Evolutionary conservation across 2,329 filamentous ascomycete genomes (phyloP).

Genomic region (Sporothrix globosa): DNA sequence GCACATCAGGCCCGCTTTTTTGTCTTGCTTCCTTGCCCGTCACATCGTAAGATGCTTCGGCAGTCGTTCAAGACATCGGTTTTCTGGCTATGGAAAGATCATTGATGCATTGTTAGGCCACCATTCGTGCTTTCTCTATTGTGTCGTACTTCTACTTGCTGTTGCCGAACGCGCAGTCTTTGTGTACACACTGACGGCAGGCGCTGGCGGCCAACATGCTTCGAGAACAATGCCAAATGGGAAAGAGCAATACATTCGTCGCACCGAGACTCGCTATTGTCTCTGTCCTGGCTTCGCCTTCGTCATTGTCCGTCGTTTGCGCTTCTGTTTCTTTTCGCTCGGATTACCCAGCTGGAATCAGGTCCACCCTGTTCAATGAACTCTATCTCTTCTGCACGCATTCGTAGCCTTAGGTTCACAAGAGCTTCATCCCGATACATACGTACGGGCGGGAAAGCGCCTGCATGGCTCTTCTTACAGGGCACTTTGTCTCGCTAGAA

Average conservation of each 20-base stretch:
- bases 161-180: background rate
- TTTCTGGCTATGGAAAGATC: background rate
- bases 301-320: background rate
- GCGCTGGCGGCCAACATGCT: background rate
- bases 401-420: background rate
- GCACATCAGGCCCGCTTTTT: conserved; percentile 15
- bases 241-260: background rate
- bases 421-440: background rate
- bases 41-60: conserved; percentile 1
- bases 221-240: conserved; percentile 20
- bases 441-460: conserved; percentile 3
- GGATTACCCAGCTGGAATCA: background rate
- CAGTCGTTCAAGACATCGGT: conserved; percentile 1
- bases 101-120: background rate
- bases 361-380: background rate
- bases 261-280: conserved; percentile 22
- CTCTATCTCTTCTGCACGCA: background rate
- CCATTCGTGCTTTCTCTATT: background rate
- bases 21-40: conserved; percentile 13
- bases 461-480: conserved; percentile 6
- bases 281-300: background rate
- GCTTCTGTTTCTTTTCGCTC: background rate
- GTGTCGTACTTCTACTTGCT: background rate
- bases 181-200: conserved; percentile 13
- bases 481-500: background rate